Conservation (phyloP, 306 rosid species). For the Dalbergia oliveri region DNA sequence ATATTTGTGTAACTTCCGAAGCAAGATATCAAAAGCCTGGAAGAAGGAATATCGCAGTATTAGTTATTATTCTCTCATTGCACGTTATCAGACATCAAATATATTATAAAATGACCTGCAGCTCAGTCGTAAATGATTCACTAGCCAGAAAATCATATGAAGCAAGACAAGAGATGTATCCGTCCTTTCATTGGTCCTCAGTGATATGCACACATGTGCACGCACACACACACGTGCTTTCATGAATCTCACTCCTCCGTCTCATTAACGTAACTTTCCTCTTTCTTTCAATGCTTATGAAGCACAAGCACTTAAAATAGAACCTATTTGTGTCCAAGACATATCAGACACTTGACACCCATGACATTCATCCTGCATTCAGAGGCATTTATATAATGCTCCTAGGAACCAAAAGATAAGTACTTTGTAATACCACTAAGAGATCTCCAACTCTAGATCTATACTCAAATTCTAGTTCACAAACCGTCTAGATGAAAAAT, state of each 20-base stretch:
- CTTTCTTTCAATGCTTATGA: slow-evolving; percentile 7
- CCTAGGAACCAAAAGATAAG: too few species aligned
- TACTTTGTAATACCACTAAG: too few species aligned
- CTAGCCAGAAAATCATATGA: neutral
- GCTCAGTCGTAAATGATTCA: neutral
- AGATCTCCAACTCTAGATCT: too few species aligned
- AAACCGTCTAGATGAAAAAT: too few species aligned
- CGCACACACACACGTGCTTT: neutral
- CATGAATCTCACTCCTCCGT: slow-evolving; percentile 16
- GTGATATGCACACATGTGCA: neutral
- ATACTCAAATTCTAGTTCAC: too few species aligned
- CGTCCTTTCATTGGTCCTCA: neutral
- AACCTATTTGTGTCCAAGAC: neutral
- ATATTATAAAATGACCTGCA: neutral
- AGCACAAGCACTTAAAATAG: slow-evolving; percentile 17
- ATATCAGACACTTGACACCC: too few species aligned
- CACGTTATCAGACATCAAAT: neutral
- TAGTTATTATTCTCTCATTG: neutral
- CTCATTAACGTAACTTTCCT: neutral
- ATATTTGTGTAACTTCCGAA: slow-evolving; percentile 85
- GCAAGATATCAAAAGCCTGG: slow-evolving; percentile 90
- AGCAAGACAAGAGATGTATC: slow-evolving; percentile 30
- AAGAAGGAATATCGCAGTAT: slow-evolving; percentile 23
- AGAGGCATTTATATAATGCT: too few species aligned
- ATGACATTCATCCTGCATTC: too few species aligned